Evolutionary conservation across 768 basidiomycete species (phyloP).

Genomic region (Hygrophoropsis aurantiaca): DNA sequence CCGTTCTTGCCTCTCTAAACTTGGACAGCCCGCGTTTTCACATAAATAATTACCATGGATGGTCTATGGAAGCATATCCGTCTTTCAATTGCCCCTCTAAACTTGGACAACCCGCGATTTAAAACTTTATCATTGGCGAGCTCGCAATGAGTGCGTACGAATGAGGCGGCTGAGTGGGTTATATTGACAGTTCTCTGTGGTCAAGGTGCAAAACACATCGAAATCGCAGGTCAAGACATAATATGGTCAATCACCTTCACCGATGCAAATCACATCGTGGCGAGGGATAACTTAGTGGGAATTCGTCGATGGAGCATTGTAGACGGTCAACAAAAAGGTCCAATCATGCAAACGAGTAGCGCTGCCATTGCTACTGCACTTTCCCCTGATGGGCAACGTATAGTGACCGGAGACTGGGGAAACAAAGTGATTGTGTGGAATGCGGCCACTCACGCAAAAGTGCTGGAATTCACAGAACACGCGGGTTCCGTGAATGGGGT

Average conservation of each 20-base stretch:
- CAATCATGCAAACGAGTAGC: neutral
- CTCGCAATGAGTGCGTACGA: no score
- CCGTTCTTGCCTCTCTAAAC: no score
- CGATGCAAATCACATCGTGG: constrained; percentile 5
- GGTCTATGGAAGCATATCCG: no score
- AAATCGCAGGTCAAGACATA: constrained; percentile 4
- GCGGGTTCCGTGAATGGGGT: constrained; percentile 2
- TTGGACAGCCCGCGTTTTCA: no score
- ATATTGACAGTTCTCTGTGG: no score
- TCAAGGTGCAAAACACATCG: no score
- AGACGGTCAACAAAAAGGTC: constrained; percentile 3
- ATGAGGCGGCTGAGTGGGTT: no score
- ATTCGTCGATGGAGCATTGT: constrained; percentile 6
- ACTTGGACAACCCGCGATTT: no score
- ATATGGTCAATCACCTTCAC: constrained; percentile 6
- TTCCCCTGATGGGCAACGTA: constrained; percentile 8
- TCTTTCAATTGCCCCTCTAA: no score
- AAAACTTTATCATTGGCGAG: no score
- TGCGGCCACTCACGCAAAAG: constrained; percentile 3
- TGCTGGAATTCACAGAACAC: neutral
- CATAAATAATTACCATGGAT: no score
- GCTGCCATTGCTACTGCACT: constrained; percentile 2
- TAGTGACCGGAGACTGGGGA: constrained; percentile 4
- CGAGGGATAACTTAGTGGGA: constrained; percentile 3
- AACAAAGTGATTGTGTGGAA: constrained; percentile 10